Base-by-base conservation (phyloP, 208 protist species). In the Trypanosoma melophagium region DNA sequence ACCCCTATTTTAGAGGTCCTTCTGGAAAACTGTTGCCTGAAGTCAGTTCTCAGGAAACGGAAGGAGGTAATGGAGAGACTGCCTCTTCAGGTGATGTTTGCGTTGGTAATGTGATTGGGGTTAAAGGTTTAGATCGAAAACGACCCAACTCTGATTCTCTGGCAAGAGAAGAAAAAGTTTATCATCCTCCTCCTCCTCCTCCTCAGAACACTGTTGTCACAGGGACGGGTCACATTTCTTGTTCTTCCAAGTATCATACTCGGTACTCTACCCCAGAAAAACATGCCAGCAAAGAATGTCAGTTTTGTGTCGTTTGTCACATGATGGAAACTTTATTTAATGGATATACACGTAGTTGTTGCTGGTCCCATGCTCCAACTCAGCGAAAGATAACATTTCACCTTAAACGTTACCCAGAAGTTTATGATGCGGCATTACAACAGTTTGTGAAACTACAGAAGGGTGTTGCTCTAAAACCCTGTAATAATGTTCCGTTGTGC, bases 241-340 rank as follows among this genome's bases (percentile, higher is more conserved):
- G 86, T 56, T 54, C 41, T 22, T 90, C 84, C 10, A 80, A 78
- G 56, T 93, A 84, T 55, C 87, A 93, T 73, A 24, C 42, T 4
- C 59, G 63, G 25, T 93, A 87, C 71, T 77, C 76, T 24, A 71
- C 64, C 9, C 25, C 69, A 2, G 35, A 69, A 24, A 80, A 74
- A 40, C 80, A 83, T 61, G 86, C 83, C 3, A 86, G 80, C 42
- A 40, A 53, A 3, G 66, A 71, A 55, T 93, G 87, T 67, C 71
- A 38, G 1, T 90, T 86, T 66, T 93, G 87, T 54, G 71, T 79
- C 3, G 71, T 77, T 24, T 93, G 87, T 47, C 87, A 93, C 67
- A 58, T 90, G 60, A 79, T 93, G 74, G 87, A 93, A 52, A 68
- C 79, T 14, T 35, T 93, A 51, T 93, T 93, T 66, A 78, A 84